Conservation (phyloP, 1,284 basidiomycete genomes). For the Waitea zeae region DNA sequence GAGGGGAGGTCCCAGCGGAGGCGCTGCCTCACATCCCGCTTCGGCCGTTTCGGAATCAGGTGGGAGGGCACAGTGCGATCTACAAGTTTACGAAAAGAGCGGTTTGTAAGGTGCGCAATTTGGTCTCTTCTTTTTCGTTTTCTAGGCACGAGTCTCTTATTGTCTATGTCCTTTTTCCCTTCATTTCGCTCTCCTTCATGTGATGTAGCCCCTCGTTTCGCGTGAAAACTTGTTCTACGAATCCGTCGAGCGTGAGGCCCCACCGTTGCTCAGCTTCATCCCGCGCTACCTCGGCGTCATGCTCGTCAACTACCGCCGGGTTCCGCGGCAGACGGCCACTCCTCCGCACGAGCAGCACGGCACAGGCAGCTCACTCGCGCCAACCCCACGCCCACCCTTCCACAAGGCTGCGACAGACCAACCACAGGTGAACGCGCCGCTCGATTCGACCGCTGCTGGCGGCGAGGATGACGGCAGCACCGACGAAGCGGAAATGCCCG, state of each 20-base stretch:
- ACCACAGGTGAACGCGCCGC: too few relatives aligned
- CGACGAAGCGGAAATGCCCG: slow-evolving; percentile 62
- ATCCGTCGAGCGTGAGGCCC: slow-evolving; percentile 84
- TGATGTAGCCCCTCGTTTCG: slow-evolving; percentile 73
- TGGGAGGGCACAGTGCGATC: slow-evolving; percentile 93
- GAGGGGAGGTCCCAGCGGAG: slow-evolving; percentile 29
- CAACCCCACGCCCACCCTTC: slow-evolving; percentile 11
- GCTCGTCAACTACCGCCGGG: slow-evolving; percentile 87
- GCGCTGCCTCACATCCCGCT: slow-evolving; percentile 82
- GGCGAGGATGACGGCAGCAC: slow-evolving; percentile 20
- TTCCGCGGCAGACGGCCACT: slow-evolving; percentile 21
- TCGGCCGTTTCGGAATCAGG: slow-evolving; percentile 93
- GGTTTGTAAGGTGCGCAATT: slow-evolving; percentile 80
- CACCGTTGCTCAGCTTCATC: slow-evolving; percentile 82
- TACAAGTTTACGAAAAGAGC: slow-evolving; percentile 97
- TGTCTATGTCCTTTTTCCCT: not conserved
- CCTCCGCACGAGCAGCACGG: too few relatives aligned
- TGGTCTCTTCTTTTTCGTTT: slow-evolving; percentile 4
- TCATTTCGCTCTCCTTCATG: slow-evolving; percentile 3
- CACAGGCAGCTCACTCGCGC: too few relatives aligned
- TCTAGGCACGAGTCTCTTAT: too few relatives aligned
- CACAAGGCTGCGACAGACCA: slow-evolving; percentile 21
- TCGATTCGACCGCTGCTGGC: not conserved
- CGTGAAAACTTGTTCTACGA: slow-evolving; percentile 98
- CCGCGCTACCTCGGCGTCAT: slow-evolving; percentile 96